Conservation (phyloP, 1,139 yeast species). For the Kodamaea derodonti region DNA sequence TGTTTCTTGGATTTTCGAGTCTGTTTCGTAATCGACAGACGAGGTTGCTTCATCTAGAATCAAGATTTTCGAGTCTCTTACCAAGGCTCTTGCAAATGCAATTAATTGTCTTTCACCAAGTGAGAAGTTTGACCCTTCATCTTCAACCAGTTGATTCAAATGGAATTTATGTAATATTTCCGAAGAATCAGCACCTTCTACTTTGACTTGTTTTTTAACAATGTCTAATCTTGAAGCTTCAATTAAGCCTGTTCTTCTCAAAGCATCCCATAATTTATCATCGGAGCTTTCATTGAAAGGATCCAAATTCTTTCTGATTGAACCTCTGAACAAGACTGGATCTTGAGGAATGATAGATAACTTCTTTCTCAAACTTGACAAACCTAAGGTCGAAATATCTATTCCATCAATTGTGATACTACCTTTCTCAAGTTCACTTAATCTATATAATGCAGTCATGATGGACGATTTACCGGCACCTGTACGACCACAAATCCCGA, state of each 20-base stretch:
- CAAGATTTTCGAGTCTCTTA: slow-evolving; percentile 61
- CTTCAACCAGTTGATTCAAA: slow-evolving; percentile 62
- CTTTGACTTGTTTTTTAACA: slow-evolving; percentile 18
- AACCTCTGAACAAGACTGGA: slow-evolving; percentile 67
- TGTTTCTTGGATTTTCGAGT: slow-evolving; percentile 63
- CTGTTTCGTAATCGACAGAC: slow-evolving; percentile 76
- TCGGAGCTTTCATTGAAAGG: slow-evolving; percentile 56
- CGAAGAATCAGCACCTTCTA: slow-evolving; percentile 12
- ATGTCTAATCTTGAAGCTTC: slow-evolving; percentile 31
- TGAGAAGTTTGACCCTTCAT: slow-evolving; percentile 72
- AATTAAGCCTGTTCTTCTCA: slow-evolving; percentile 61
- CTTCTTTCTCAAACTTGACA: slow-evolving; percentile 54
- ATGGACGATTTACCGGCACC: slow-evolving; percentile 79
- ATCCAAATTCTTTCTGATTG: slow-evolving; percentile 62
- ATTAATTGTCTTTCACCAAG: slow-evolving; percentile 75
- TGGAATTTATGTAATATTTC: slow-evolving; percentile 53
- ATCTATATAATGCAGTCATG: slow-evolving; percentile 61
- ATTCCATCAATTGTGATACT: slow-evolving; percentile 54
- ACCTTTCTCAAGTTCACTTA: slow-evolving; percentile 54
- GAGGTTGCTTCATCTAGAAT: slow-evolving; percentile 86
- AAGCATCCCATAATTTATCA: slow-evolving; percentile 46
- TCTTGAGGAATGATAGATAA: slow-evolving; percentile 78
- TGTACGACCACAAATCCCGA: slow-evolving; percentile 77
- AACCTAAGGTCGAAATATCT: slow-evolving; percentile 54
- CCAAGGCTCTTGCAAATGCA: slow-evolving; percentile 74